Evolutionary conservation across 805 yeast species (phyloP), one percentile per base, ranked within the genome.

Genomic region (Kuraishia borneana): DNA sequence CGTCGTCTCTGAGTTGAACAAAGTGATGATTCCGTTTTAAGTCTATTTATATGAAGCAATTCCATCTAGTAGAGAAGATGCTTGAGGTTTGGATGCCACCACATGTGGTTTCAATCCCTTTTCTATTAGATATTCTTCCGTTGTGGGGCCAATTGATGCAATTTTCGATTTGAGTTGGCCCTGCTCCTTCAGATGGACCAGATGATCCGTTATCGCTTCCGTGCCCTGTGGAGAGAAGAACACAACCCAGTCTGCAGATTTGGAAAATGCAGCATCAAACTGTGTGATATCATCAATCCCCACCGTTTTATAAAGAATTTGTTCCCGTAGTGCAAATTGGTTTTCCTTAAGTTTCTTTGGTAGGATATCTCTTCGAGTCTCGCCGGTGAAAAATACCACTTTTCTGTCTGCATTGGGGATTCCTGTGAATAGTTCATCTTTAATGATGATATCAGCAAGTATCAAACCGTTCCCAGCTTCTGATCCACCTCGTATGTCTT

Each of bases 161-260:
- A 85, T 58, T 32, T 63, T 66, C 30, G 62, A 37, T 3, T 37
- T 31, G 0, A 33, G 9, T 8, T 26, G 29, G 9, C 5, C 18
- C 19, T 18, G 36, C 27, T 27, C 47, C 22, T 21, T 37, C 18
- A n/a, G 33, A 9, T 30, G 32, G 32, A 48, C 51, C n/a, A 73
- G 36, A 39, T 65, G 63, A 7, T 66, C 54, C 3, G 83, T 70
- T 9, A 87, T 76, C 1, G 54, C 61, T 20, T 68, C 70, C 0
- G 94, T 79, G 0, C 95, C 95, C 45, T 92, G 94, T 0, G 96
- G 94, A 41, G 96, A 83, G 55, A 88, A 89, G 39, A 89, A 80
- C 0, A 88, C 80, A 4, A 87, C 58, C 95, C 96, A 85, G 36
- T 60, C 61, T 12, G 44, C 38, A 5, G 47, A 44, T 2, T 35